Base-by-base conservation (phyloP, 2,329 filamentous ascomycete genomes). In the Penicillium sclerotiorum region DNA sequence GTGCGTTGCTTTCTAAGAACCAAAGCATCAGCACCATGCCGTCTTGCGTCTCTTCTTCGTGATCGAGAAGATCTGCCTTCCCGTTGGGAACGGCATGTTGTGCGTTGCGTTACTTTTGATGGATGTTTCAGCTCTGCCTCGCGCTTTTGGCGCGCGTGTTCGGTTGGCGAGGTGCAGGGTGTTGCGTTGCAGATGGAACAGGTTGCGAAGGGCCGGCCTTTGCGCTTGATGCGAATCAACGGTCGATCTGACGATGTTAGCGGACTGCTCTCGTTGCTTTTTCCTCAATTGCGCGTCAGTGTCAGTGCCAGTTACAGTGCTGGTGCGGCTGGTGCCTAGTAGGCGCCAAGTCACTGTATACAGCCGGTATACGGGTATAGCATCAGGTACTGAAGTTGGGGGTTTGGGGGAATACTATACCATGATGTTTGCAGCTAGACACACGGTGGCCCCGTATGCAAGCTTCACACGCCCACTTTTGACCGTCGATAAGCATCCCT, bases 381-480 rank as follows among this genome's bases (percentile, higher is more conserved):
- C n/a, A n/a, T n/a, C n/a, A n/a, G n/a, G n/a, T n/a, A n/a, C n/a
- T n/a, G n/a, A n/a, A n/a, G n/a, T n/a, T n/a, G n/a, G n/a, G n/a
- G n/a, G n/a, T n/a, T n/a, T n/a, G n/a, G n/a, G n/a, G n/a, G 27
- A 45, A 22, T 9, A 28, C 13, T 27, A 11, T 82, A 95, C 91
- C 90, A 73, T 85, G 82, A 75, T 97, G 93, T 74, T 92, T 90
- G 79, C 93, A 97, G 69, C 92, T 95, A 82, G 91, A 95, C 69
- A 96, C 93, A 71, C 93, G 89, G 77, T 97, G 93, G 65, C 93
- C 93, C 74, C 93, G 88, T 70, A 97, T 90, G 77, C 93, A 96
- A 75, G 91, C 91, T 77, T 95, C 89, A 79, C 93, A 97, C 73
- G 93, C 93, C 79, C 84, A 96, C 80, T 96, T 97, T 78, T 95